Base-by-base conservation (phyloP, 2,329 filamentous ascomycete genomes). In the Botrytis porri region DNA sequence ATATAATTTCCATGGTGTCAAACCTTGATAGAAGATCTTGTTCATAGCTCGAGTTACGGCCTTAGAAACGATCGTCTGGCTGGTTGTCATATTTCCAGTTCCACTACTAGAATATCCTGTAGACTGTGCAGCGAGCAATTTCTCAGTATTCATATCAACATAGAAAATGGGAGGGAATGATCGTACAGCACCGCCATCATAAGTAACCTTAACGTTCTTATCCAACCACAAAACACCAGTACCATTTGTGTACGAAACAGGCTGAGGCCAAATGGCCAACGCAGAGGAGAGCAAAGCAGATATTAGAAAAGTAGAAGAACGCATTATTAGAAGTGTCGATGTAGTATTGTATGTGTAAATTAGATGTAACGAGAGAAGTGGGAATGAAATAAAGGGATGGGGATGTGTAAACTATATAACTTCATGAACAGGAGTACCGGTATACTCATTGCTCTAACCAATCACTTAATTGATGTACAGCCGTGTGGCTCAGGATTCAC, bases 1-100 rank as follows among this genome's bases (percentile, higher is more conserved):
- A 75, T 92, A 87, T 72, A 96, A 88, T 83, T 91, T 94, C 93
- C 93, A 96, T 0, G 93, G 93, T 25, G 93, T 87, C 75, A 95
- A 89, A 77, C 88, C 89, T 73, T 90, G 84, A 39, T 87, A 82
- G 81, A 94, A 92, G 72, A 95, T 88, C 73, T 86, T 88, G 37
- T 86, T 81, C 75, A 90, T 83, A 16, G 91, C 86, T 64, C 91
- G 87, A n/a, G 85, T 84, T 32, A 91, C 83, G 43, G 84, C 89
- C 39, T 83, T 85, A 76, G 85, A 83, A 67, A 91, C 86, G 39
- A 91, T 85, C 29, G 86, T 83, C 77, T 84, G 83, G 82, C 86
- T 88, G 77, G 74, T 75, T 61, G 78, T 76, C 20, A 8, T 29
- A 22, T 43, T 70, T 10, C 45, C 48, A 29, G 69, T 67, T 1